Conservation (phyloP, 441 rosid species). For the Pelargonium cotyledonis region DNA sequence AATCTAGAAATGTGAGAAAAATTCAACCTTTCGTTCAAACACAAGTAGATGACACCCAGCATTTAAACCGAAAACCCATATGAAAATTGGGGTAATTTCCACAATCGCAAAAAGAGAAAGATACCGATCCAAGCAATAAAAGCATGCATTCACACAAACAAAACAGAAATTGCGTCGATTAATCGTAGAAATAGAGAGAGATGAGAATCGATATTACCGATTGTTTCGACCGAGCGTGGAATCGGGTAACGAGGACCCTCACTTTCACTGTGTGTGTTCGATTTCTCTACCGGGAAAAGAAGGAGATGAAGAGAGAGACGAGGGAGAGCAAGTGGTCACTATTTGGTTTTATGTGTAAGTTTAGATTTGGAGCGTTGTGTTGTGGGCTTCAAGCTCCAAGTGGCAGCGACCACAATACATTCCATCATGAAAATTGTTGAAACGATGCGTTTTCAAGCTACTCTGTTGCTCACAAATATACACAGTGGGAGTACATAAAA, state of each 20-base stretch:
- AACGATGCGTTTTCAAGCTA: neutral
- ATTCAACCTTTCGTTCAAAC: neutral
- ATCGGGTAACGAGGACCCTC: neutral
- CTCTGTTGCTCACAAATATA: neutral
- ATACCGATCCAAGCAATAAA: neutral
- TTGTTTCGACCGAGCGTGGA: neutral
- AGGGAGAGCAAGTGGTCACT: too few species aligned
- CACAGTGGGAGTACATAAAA: too few species aligned
- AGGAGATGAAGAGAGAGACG: neutral
- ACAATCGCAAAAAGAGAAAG: neutral
- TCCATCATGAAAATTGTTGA: too few species aligned
- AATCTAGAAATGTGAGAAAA: neutral
- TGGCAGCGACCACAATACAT: neutral
- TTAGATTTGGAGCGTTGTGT: neutral
- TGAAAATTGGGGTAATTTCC: neutral
- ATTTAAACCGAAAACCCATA: neutral
- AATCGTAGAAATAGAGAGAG: neutral
- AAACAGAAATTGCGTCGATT: conserved; percentile 1
- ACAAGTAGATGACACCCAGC: neutral
- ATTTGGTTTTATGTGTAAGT: too few species aligned
- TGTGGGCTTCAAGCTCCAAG: neutral
- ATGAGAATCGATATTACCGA: neutral
- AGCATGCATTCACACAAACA: neutral
- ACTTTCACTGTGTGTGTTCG: neutral
- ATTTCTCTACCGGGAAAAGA: too few species aligned